Conservation (phyloP, 345 rosid species). For the Eucalyptus brandiana region DNA sequence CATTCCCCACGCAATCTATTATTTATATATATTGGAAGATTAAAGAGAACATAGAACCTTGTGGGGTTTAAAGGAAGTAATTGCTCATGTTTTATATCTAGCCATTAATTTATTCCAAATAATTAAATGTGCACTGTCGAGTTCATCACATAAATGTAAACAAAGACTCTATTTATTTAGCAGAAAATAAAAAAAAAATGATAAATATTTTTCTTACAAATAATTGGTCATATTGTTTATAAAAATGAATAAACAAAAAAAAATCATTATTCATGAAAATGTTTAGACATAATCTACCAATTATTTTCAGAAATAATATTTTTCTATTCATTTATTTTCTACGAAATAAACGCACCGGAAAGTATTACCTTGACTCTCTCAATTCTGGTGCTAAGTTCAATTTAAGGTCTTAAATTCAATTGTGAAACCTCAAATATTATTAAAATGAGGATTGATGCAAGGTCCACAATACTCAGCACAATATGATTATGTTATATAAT, state of each 20-base stretch:
- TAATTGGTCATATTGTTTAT: too few relatives aligned
- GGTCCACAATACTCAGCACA: background rate
- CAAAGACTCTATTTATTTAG: background rate
- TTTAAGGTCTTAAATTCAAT: background rate
- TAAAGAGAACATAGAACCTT: background rate
- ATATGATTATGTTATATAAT: background rate
- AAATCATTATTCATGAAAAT: fast-evolving
- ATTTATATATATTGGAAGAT: background rate
- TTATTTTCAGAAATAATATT: background rate
- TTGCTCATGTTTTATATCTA: background rate
- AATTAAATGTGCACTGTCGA: background rate
- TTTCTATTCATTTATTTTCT: background rate
- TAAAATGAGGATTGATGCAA: background rate
- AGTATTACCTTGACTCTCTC: background rate
- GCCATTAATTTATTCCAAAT: background rate
- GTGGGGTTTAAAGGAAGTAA: background rate
- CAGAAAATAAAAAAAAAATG: background rate
- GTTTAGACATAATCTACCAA: background rate
- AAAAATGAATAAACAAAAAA: background rate
- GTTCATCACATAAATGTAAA: background rate
- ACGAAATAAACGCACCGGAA: fast-evolving
- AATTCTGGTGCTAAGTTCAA: background rate
- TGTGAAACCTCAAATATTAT: background rate
- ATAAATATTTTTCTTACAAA: too few relatives aligned
- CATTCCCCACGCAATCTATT: background rate